Conservation (phyloP, 2,329 filamentous ascomycete species). For the Penicillium expansum region DNA sequence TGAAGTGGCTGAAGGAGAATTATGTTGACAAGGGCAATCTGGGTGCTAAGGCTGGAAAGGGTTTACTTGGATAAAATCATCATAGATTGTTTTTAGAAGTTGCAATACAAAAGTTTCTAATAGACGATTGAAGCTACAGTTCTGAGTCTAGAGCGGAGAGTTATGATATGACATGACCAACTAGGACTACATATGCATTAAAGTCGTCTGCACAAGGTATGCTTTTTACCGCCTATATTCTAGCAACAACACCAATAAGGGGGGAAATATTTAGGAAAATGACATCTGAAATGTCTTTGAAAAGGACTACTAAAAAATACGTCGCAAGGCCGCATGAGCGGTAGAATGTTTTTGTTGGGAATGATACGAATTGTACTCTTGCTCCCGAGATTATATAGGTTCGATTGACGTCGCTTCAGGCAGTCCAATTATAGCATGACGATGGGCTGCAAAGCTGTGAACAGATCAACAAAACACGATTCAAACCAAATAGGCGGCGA, state of each 20-base stretch:
- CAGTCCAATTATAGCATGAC: background rate
- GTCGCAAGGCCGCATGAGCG: background rate
- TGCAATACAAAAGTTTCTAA: background rate
- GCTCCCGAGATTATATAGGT: background rate
- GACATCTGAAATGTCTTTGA: background rate
- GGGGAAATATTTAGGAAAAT: background rate
- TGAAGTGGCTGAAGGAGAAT: conserved; percentile 19
- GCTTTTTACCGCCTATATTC: background rate
- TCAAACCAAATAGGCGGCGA: background rate
- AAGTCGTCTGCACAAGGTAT: too few relatives aligned
- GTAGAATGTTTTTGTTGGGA: background rate
- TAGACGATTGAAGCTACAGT: background rate
- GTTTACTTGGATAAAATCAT: conserved; percentile 11
- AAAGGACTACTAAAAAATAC: too few relatives aligned
- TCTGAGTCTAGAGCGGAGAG: too few relatives aligned
- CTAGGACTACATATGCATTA: too few relatives aligned
- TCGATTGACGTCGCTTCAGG: background rate
- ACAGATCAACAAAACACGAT: background rate
- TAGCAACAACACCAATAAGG: background rate
- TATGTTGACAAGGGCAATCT: conserved; percentile 22
- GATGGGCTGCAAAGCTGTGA: background rate
- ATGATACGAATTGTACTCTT: background rate
- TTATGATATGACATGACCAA: too few relatives aligned
- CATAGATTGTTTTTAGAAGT: background rate
- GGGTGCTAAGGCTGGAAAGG: conserved; percentile 17